These are phyloP conservation scores for Cryphonectria radicalis DNA, from an alignment of 2,329 filamentous ascomycete genomes.

Conservation along the genomic window DNA sequence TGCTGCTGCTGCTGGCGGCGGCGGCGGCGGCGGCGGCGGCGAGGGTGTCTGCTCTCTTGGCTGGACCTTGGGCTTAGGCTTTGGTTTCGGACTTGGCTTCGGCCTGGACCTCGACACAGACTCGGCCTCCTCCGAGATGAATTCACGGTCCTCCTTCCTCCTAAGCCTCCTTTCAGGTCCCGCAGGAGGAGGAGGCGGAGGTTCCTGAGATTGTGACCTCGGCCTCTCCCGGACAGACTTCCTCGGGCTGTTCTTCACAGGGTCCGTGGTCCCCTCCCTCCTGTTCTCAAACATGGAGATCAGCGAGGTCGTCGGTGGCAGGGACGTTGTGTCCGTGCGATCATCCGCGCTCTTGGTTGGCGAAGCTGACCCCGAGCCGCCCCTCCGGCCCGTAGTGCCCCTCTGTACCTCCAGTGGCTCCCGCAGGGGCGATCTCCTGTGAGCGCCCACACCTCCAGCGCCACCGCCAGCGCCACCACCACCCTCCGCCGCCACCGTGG, in stretches of 20 bases:
- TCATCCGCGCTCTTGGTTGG: conserved; percentile 39
- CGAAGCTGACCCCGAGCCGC: conserved; percentile 37
- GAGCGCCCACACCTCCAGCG: not conserved
- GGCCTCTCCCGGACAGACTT: conserved; percentile 25
- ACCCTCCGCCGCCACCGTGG: conserved; percentile 13
- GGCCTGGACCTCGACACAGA: conserved; percentile 12
- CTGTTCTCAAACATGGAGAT: conserved; percentile 71
- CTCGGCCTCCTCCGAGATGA: conserved; percentile 8
- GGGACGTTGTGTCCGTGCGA: conserved; percentile 58
- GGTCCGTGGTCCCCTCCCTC: conserved; percentile 35
- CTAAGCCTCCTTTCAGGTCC: conserved; percentile 37
- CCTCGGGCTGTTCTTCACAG: conserved; percentile 38
- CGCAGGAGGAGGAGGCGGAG: conserved; percentile 26
- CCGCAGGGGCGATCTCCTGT: conserved; percentile 35
- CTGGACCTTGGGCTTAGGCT: conserved; percentile 30
- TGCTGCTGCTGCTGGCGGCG: not conserved
- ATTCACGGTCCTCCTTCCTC: conserved; percentile 30
- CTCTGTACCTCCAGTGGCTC: conserved; percentile 24
- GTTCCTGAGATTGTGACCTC: conserved; percentile 29
- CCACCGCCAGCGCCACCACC: not conserved
- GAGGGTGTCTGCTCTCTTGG: conserved; percentile 28
- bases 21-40: conserved; percentile 25
- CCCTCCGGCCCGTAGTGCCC: conserved; percentile 30
- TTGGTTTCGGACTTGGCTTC: conserved; percentile 37
- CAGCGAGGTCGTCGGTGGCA: conserved; percentile 65